Evolutionary conservation across 345 rosid genomes (phyloP), one percentile per base, ranked within the genome.

Genomic region (Acer saccharum): DNA sequence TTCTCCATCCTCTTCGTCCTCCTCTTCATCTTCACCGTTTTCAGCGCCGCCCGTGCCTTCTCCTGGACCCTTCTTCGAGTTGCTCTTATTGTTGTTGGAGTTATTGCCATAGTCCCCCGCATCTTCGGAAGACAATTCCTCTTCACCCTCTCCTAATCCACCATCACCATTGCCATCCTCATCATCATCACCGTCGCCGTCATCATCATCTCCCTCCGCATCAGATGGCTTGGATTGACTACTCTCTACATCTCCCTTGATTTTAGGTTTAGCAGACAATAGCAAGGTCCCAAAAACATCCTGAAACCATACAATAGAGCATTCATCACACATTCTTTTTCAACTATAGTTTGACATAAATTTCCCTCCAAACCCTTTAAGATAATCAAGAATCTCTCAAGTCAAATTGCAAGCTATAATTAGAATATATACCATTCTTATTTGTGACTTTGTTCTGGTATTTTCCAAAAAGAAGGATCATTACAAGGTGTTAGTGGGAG

Each of bases 111-210:
- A 72, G 1, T 82, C 93, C 48, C 74, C 91, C 32, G 79, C 94
- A 43, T 83, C 89, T 48, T 88, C 93, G 7, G 92, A 89, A 2
- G 93, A 86, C 39, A 84, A 62, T 1, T 89, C 93, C 55, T 89
- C 93, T 74, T 84, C 90, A 12, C 89, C 90, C 41, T 86, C 90
- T 16, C 90, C 90, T 2, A 75, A 82, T 9, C 71, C 89, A 1
- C 80, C 93, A 69, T 81, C 89, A 2, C 64, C 94, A 35, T 76
- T 87, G 0, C 62, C 86, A 0, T 80, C 86, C 16, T 79, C 84
- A 0, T 23, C 85, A 0, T 73, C 87, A 0, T 82, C 89, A 1
- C 71, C 79, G n/a, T 68, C 87, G 9, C 54, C 85, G 0, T 68
- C 86, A 4, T 82, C 86, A 0, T 32, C 84, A 76, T 78, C 92